phyloP scores from a whole-genome alignment of 495 filamentous ascomycete species.

The Barbatosphaeria neglecta region DNA sequence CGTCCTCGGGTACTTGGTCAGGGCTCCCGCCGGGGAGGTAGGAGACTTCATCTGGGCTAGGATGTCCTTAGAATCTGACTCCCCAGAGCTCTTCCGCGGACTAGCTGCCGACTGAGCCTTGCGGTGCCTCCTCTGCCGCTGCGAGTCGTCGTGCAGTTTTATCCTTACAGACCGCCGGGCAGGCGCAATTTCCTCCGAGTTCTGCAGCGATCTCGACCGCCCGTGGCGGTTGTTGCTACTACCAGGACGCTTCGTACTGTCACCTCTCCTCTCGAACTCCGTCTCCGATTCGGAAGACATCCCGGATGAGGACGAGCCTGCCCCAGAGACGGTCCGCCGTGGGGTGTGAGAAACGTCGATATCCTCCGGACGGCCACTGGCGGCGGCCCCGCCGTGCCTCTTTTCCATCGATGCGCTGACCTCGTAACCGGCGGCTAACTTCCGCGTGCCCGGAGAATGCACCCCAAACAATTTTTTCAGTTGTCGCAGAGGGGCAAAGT shows the following conservation, averaged over 20 bases:
- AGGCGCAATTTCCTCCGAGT: slow-evolving; percentile 49
- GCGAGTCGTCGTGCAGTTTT: slow-evolving; percentile 71
- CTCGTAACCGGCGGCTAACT: slow-evolving; percentile 25
- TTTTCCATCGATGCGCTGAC: slow-evolving; percentile 20
- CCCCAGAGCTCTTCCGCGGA: slow-evolving; percentile 14
- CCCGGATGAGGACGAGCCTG: slow-evolving; percentile 48
- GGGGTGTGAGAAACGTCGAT: slow-evolving; percentile 4
- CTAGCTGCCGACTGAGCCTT: slow-evolving; percentile 32
- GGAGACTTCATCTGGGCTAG: slow-evolving; percentile 70
- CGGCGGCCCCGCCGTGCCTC: slow-evolving; percentile 7
- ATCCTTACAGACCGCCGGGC: slow-evolving; percentile 77
- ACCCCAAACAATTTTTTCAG: slow-evolving; percentile 45
- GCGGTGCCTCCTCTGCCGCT: slow-evolving; percentile 49
- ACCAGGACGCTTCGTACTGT: slow-evolving; percentile 7
- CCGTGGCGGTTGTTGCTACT: slow-evolving; percentile 20
- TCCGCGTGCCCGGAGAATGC: slow-evolving; percentile 21
- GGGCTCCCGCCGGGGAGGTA: slow-evolving; percentile 64
- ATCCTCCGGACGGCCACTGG: background rate
- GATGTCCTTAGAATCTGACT: slow-evolving; percentile 22
- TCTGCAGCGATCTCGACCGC: slow-evolving; percentile 43
- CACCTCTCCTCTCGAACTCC: slow-evolving; percentile 21
- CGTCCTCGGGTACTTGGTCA: slow-evolving; percentile 82
- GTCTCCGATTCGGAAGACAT: slow-evolving; percentile 51
- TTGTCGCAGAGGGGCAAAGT: slow-evolving; percentile 60
- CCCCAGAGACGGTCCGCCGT: slow-evolving; percentile 32